These are phyloP conservation scores for Antitrichia curtipendula DNA, from an alignment of 225 moss, liverwort and hornwort genomes.

Conservation along the genomic window DNA sequence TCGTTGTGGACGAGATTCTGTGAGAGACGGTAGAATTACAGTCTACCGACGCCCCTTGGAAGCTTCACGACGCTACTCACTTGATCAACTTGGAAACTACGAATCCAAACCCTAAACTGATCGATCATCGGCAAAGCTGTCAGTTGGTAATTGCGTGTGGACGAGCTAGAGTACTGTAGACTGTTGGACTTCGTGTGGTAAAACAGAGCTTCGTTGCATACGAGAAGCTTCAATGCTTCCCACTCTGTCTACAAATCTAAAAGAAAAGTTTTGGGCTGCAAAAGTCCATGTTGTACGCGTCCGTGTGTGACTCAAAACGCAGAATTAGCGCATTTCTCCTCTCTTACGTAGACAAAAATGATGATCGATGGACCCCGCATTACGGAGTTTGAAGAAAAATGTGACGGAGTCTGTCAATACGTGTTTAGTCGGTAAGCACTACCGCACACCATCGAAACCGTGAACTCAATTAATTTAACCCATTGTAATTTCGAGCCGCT, in stretches of 20 bases:
- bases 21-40: background rate
- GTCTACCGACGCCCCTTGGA: background rate
- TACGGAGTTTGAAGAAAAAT: background rate
- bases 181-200: background rate
- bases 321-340: background rate
- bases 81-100: background rate
- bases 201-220: background rate
- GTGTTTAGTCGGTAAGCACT: background rate
- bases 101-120: background rate
- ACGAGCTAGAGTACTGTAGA: background rate
- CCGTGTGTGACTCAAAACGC: background rate
- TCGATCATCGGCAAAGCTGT: too few relatives aligned
- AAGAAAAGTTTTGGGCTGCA: background rate
- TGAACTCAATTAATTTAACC: background rate
- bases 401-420: background rate
- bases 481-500: background rate
- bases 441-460: background rate
- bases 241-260: background rate
- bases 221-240: background rate
- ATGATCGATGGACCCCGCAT: background rate
- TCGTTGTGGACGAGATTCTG: background rate
- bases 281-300: background rate
- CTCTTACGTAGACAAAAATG: too few relatives aligned
- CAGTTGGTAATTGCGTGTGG: background rate
- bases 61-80: background rate